phyloP scores from a whole-genome alignment of 768 basidiomycete genomes.

The Auriscalpium vulgare region DNA sequence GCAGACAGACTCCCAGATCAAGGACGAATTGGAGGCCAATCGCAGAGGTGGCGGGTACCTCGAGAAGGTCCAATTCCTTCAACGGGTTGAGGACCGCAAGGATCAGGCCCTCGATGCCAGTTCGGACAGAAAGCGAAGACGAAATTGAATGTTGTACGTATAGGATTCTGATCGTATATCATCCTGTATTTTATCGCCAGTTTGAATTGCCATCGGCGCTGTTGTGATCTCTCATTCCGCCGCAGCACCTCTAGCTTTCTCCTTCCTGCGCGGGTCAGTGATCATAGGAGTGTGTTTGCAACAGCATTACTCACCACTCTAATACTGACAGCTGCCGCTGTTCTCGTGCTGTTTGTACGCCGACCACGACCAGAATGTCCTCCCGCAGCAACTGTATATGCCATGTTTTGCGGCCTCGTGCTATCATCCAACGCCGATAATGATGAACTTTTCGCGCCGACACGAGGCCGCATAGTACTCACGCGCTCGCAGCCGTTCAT shows the following conservation, averaged over 20 bases:
- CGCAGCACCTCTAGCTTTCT: too few relatives aligned
- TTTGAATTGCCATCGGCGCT: too few relatives aligned
- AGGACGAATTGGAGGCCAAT: conserved; percentile 71
- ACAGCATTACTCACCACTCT: too few relatives aligned
- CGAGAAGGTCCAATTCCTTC: conserved; percentile 78
- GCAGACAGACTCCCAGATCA: conserved; percentile 32
- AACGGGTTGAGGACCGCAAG: conserved; percentile 65
- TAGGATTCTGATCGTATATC: too few relatives aligned
- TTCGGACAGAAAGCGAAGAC: conserved; percentile 44
- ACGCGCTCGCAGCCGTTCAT: neutral
- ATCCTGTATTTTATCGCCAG: neutral
- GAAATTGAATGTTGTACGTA: conserved; percentile 4
- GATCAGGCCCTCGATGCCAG: conserved; percentile 54
- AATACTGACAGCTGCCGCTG: too few relatives aligned
- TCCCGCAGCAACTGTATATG: neutral
- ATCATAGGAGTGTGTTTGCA: too few relatives aligned
- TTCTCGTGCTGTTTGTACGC: neutral
- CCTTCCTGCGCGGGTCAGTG: too few relatives aligned
- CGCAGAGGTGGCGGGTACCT: conserved; percentile 72
- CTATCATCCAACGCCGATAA: neutral
- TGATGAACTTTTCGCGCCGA: too few relatives aligned
- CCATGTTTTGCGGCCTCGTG: neutral
- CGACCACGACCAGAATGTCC: neutral
- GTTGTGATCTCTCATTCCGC: too few relatives aligned
- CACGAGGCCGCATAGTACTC: neutral